Percentiles rank a stretch among this genome's conserved stretches.
These are phyloP conservation scores for Cystobasidium onofrii DNA, from an alignment of 768 basidiomycete genomes.

Conservation along the genomic window DNA sequence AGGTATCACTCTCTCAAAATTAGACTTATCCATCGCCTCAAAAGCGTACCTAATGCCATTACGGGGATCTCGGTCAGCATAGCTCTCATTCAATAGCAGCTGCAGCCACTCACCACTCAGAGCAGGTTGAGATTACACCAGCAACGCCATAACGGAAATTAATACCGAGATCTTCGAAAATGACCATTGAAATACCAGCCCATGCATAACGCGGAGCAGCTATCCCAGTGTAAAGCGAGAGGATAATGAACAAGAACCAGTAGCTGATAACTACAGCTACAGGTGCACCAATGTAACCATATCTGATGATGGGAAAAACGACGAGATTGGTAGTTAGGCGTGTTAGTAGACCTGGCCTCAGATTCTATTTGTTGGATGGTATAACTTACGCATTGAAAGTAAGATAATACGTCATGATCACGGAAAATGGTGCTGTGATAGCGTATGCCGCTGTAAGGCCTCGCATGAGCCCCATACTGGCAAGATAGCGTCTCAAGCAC, in stretches of 20 bases:
- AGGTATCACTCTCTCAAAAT: too few relatives aligned
- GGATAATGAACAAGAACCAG: constrained; percentile 9
- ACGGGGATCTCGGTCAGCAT: too few relatives aligned
- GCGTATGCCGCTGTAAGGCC: constrained; percentile 17
- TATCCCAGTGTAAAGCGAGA: not conserved
- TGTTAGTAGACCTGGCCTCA: too few relatives aligned
- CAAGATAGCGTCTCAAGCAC: constrained; percentile 12
- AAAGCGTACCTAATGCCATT: constrained; percentile 2
- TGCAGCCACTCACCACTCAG: constrained; percentile 10
- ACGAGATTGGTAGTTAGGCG: too few relatives aligned
- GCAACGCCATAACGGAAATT: constrained; percentile 18
- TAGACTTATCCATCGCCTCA: constrained; percentile 10
- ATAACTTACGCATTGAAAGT: not conserved
- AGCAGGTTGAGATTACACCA: constrained; percentile 14
- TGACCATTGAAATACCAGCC: constrained; percentile 1
- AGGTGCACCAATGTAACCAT: constrained; percentile 13
- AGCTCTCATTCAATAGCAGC: not conserved
- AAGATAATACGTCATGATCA: constrained; percentile 1
- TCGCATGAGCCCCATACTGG: not conserved
- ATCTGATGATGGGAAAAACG: too few relatives aligned
- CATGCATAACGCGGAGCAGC: constrained; percentile 20
- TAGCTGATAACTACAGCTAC: not conserved
- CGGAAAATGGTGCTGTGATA: not conserved
- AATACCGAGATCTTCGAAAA: constrained; percentile 16
- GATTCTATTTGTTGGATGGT: too few relatives aligned